These are phyloP conservation scores for Allium fistulosum DNA, from an alignment of 106 monocot species.

Conservation along the genomic window DNA sequence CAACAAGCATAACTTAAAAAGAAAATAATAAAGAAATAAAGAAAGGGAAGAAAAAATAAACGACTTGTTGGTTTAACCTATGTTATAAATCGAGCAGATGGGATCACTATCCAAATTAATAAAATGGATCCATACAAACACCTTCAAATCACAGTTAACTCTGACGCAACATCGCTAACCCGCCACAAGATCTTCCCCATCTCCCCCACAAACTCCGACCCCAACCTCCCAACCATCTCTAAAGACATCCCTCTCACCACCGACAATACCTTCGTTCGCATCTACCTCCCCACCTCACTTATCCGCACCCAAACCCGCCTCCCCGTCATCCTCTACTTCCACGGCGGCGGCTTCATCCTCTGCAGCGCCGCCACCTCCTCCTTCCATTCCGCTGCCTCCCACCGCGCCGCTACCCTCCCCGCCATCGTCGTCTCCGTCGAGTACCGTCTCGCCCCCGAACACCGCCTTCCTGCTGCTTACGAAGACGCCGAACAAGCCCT, in stretches of 20 bases:
- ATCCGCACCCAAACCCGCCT: slow-evolving; percentile 5
- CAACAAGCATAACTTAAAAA: too few relatives aligned
- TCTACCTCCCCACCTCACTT: background rate
- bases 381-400: slow-evolving; percentile 33
- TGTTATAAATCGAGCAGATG: too few relatives aligned
- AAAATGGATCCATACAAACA: background rate
- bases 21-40: too few relatives aligned
- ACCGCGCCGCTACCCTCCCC: slow-evolving; percentile 17
- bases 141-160: background rate
- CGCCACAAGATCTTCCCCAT: background rate
- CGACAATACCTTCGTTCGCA: background rate
- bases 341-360: slow-evolving; percentile 65
- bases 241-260: slow-evolving; percentile 4
- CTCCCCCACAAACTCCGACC: background rate
- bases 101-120: too few relatives aligned
- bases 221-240: background rate
- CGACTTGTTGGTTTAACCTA: too few relatives aligned
- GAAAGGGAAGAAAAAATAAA: too few relatives aligned
- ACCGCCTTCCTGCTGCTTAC: slow-evolving; percentile 65
- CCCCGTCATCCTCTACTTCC: slow-evolving; percentile 41
- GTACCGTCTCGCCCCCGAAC: slow-evolving; percentile 61
- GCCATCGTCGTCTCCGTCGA: slow-evolving; percentile 53
- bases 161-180: background rate
- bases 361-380: slow-evolving; percentile 23
- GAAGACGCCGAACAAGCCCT: slow-evolving; percentile 39